A percentile compares a stretch with the other conserved stretches of the same genome.
These are phyloP conservation scores for Golubevia sp. DNA, from an alignment of 1,284 basidiomycete species.

Conservation along the genomic window DNA sequence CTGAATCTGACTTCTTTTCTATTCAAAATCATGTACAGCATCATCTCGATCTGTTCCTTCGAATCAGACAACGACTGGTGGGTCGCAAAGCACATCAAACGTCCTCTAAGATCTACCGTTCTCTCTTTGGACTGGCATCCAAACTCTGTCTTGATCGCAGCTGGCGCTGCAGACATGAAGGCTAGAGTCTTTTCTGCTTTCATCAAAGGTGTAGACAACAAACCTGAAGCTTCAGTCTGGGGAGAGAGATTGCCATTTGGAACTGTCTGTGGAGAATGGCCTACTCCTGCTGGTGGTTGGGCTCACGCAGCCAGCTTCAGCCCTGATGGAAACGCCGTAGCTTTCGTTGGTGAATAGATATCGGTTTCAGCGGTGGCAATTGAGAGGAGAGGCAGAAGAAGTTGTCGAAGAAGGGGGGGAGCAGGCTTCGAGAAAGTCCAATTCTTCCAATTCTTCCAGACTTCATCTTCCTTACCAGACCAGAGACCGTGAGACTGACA, in stretches of 20 bases:
- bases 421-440: too few relatives aligned
- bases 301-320: conserved; percentile 95
- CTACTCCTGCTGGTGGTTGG: conserved; percentile 89
- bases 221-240: conserved; percentile 89
- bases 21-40: conserved; percentile 6
- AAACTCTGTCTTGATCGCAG: conserved; percentile 91
- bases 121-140: conserved; percentile 96
- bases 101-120: conserved; percentile 91
- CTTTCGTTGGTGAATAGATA: conserved; percentile 78
- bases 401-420: not conserved
- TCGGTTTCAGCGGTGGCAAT: not conserved
- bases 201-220: conserved; percentile 96
- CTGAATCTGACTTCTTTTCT: too few relatives aligned
- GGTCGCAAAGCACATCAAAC: conserved; percentile 97
- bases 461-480: conserved; percentile 13
- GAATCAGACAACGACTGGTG: conserved; percentile 85
- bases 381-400: not conserved
- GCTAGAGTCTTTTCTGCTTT: conserved; percentile 98
- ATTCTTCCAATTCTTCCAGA: not conserved
- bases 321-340: conserved; percentile 86
- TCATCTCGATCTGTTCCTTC: conserved; percentile 57
- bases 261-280: conserved; percentile 92
- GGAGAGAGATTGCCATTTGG: conserved; percentile 97
- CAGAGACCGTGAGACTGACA: too few relatives aligned
- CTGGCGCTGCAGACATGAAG: conserved; percentile 92